phyloP scores from a whole-genome alignment of 208 protist species.

The Endotrypanum monterogeii region DNA sequence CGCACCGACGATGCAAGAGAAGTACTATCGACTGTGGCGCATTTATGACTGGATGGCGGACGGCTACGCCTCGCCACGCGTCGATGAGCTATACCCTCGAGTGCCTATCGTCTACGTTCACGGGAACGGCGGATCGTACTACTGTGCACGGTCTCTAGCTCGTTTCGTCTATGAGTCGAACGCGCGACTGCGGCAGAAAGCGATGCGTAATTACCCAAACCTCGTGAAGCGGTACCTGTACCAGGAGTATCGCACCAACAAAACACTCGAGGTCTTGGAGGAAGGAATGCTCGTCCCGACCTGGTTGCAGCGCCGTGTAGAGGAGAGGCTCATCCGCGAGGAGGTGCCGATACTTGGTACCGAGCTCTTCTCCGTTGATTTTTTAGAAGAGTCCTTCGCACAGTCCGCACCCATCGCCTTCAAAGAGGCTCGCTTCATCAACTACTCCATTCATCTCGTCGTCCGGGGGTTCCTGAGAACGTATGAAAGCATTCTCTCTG shows the following conservation, averaged over 20 bases:
- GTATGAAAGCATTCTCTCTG: constrained; percentile 36
- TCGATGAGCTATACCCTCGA: constrained; percentile 31
- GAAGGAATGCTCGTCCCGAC: constrained; percentile 39
- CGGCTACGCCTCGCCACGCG: constrained; percentile 36
- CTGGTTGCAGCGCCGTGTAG: constrained; percentile 38
- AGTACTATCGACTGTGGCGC: constrained; percentile 63
- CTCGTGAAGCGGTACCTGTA: constrained; percentile 44
- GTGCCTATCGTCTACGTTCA: constrained; percentile 80
- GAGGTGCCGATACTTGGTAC: constrained; percentile 55
- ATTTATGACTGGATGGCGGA: constrained; percentile 71
- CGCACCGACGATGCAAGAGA: constrained; percentile 34
- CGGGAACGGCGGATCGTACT: constrained; percentile 82
- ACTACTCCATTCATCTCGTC: constrained; percentile 61
- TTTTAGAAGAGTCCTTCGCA: constrained; percentile 66
- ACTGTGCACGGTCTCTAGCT: constrained; percentile 66
- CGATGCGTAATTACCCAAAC: constrained; percentile 35
- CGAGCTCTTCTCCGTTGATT: constrained; percentile 76
- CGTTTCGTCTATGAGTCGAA: constrained; percentile 72
- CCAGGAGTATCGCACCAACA: constrained; percentile 11
- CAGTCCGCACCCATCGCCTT: constrained; percentile 60
- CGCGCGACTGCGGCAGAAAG: constrained; percentile 37
- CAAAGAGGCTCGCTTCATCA: constrained; percentile 73
- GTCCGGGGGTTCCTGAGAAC: constrained; percentile 45
- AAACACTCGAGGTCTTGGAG: constrained; percentile 14
- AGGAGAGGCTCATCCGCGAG: constrained; percentile 40